Evolutionary conservation across 208 protist species (phyloP).

Genomic region (Trypanosoma boissoni): DNA sequence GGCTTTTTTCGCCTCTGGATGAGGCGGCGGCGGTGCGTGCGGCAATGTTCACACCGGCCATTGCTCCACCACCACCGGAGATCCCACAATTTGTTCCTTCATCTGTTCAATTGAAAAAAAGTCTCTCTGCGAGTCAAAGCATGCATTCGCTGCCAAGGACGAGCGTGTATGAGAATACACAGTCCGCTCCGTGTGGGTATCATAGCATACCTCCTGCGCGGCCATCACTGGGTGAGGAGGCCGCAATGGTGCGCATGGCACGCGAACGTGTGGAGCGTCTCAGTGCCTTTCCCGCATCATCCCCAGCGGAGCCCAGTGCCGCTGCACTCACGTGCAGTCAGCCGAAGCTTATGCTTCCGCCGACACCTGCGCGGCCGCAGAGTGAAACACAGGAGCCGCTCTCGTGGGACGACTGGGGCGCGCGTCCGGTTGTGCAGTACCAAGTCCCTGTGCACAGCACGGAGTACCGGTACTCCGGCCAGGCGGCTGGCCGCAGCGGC

Average conservation of each 20-base stretch:
- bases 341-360: slow-evolving; percentile 34
- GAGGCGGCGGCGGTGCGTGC: slow-evolving; percentile 52
- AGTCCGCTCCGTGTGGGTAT: too few species aligned
- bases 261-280: too few species aligned
- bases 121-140: too few species aligned
- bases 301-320: slow-evolving; percentile 3
- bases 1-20: slow-evolving; percentile 27
- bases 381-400: slow-evolving; percentile 30
- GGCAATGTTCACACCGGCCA: slow-evolving; percentile 38
- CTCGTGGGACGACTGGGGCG: slow-evolving; percentile 45
- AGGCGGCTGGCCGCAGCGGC: too few species aligned
- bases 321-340: slow-evolving; percentile 19
- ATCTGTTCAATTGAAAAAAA: too few species aligned
- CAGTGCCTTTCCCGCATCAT: not conserved
- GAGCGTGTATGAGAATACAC: too few species aligned
- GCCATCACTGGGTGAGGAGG: too few species aligned
- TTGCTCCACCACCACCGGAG: slow-evolving; percentile 43
- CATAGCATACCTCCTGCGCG: too few species aligned
- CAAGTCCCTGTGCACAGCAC: slow-evolving; percentile 2
- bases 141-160: too few species aligned
- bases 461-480: not conserved
- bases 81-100: slow-evolving; percentile 18
- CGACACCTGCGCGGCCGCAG: slow-evolving; percentile 47
- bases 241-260: too few species aligned
- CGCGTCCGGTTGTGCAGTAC: slow-evolving; percentile 28